Evolutionary conservation across 1,284 basidiomycete genomes (phyloP).

Genomic region (Dichomitus squalens): DNA sequence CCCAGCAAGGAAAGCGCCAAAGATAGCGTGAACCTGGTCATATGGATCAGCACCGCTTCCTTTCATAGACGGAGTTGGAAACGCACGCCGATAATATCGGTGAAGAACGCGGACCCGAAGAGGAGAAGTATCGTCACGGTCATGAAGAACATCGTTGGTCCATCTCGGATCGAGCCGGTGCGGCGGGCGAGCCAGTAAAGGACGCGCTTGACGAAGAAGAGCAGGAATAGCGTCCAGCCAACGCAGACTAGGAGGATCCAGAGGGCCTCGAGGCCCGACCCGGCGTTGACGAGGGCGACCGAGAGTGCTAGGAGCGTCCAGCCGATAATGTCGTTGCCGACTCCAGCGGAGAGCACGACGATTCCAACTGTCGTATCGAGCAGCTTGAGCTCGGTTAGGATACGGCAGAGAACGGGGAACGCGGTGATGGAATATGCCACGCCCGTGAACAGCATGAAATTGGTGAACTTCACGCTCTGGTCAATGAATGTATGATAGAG

Average conservation of each 20-base stretch:
- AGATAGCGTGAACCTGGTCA: conserved; percentile 74
- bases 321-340: conserved; percentile 87
- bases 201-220: conserved; percentile 69
- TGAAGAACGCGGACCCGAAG: conserved; percentile 70
- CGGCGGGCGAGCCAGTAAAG: conserved; percentile 75
- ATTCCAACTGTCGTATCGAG: conserved; percentile 94
- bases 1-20: conserved; percentile 74
- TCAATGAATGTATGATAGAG: conserved; percentile 84
- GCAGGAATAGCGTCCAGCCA: conserved; percentile 80
- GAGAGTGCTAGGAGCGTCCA: conserved; percentile 82
- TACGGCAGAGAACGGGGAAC: conserved; percentile 92
- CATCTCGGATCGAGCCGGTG: conserved; percentile 80
- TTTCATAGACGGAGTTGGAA: not conserved
- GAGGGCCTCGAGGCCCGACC: conserved; percentile 73
- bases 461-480: conserved; percentile 63
- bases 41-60: not conserved
- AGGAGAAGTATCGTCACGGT: conserved; percentile 62
- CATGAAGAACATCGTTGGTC: conserved; percentile 70
- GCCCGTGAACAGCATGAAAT: conserved; percentile 94
- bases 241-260: conserved; percentile 84
- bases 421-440: conserved; percentile 94
- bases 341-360: conserved; percentile 91
- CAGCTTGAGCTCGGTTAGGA: conserved; percentile 80
- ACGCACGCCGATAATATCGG: conserved; percentile 78
- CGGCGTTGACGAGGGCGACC: conserved; percentile 88